Evolutionary conservation across 169 alveolate species (phyloP), one percentile per base, ranked within the genome.

Genomic region (Eimeria maxima): DNA sequence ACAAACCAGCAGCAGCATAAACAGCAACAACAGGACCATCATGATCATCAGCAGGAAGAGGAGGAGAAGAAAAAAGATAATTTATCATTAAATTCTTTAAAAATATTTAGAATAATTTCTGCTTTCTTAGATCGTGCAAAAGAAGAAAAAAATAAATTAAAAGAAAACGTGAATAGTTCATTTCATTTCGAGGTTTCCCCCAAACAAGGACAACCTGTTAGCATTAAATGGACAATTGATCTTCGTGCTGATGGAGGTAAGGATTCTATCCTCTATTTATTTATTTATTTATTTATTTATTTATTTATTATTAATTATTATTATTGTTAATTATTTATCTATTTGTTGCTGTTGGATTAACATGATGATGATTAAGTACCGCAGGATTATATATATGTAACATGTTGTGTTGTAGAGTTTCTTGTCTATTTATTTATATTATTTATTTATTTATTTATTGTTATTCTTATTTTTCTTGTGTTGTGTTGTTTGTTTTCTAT

Each of bases 51-150:
- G 3, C 86, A 20, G 10, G 44, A 16, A 18, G 78, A 24, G 47
- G 33, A 38, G 20, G 16, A 78, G n/a, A 53, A 29, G 38, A 33
- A 33, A 33, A 33, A 33, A 33, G 38, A 33, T 33, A 33, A 33
- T 33, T 33, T 33, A 1, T 33, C 38, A 8, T n/a, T 50, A 33
- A 84, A 87, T 29, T 10, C 96, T n/a, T 86, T 3, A 14, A 53
- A 69, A 84, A 86, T 95, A 5, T 95, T 95, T 24, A 47, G 53
- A 20, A 63, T 95, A 33, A 87, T 95, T 33, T 90, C 55, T 3
- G 95, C 96, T 33, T 95, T 55, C 81, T 60, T 93, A 55, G 73
- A 60, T 42, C 69, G 20, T 22, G 96, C 73, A 14, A 38, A 45
- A 16, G 96, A 81, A 29, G 83, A 88, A 57, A 55, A 73, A 44